phyloP scores from a whole-genome alignment of 129 eudicot species.

The Lonicera japonica region DNA sequence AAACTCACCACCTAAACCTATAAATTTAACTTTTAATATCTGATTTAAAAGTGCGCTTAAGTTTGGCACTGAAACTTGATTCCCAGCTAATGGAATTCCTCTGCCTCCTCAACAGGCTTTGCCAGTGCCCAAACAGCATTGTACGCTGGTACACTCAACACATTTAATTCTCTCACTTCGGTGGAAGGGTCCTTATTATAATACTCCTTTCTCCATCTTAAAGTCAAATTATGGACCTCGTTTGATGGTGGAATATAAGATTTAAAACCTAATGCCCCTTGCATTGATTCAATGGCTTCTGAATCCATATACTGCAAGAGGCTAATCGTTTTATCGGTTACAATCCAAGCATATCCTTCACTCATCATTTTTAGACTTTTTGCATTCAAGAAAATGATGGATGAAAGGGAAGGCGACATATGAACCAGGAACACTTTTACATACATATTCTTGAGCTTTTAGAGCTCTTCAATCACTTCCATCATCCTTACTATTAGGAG shows the following conservation, averaged over 20 bases:
- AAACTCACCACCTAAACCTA: constrained; percentile 49
- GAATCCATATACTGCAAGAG: constrained; percentile 11
- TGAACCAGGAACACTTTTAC: constrained; percentile 35
- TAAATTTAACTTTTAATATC: constrained; percentile 15
- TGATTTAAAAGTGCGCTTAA: constrained; percentile 12
- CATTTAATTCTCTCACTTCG: neutral
- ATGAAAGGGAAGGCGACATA: constrained; percentile 18
- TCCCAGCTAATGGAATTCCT: neutral
- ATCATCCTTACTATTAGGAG: constrained; percentile 22
- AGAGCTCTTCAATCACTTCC: constrained; percentile 27
- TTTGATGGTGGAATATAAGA: constrained; percentile 33
- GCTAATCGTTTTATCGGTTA: constrained; percentile 24
- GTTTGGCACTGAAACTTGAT: neutral
- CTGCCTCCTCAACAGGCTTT: constrained; percentile 10
- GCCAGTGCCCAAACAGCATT: constrained; percentile 27
- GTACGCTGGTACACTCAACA: constrained; percentile 22
- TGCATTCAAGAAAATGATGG: constrained; percentile 26
- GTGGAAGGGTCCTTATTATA: neutral
- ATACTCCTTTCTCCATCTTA: constrained; percentile 12
- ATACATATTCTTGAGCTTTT: constrained; percentile 24
- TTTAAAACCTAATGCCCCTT: constrained; percentile 38
- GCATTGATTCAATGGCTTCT: constrained; percentile 22
- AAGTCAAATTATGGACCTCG: constrained; percentile 7
- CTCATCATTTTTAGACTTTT: constrained; percentile 37
- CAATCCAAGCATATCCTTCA: constrained; percentile 43